phyloP scores from a whole-genome alignment of 192 early-diverging fungal species.

The Kickxella alabastrina region DNA sequence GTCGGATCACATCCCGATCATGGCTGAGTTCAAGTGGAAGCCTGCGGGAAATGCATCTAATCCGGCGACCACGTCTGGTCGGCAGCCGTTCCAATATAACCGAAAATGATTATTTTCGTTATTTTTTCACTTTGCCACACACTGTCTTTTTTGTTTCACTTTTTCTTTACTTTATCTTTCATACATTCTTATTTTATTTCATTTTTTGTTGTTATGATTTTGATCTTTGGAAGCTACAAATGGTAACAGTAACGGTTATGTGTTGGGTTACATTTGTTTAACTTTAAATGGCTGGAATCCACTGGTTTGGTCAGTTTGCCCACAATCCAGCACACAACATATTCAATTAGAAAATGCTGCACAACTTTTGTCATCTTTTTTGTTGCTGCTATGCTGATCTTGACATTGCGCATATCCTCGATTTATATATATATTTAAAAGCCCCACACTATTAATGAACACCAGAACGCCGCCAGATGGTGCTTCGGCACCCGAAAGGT shows the following conservation, averaged over 20 bases:
- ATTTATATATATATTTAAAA: not conserved
- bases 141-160: slow-evolving; percentile 7
- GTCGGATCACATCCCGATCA: slow-evolving; percentile 73
- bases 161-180: slow-evolving; percentile 13
- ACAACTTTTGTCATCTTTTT: not conserved
- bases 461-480: not conserved
- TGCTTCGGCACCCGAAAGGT: not conserved
- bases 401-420: slow-evolving; percentile 1
- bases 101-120: slow-evolving; percentile 3
- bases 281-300: too few species aligned
- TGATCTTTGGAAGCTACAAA: slow-evolving; percentile 8
- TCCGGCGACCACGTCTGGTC: slow-evolving; percentile 6
- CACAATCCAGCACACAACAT: too few species aligned
- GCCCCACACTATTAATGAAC: not conserved
- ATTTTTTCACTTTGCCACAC: slow-evolving; percentile 11
- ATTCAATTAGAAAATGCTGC: too few species aligned
- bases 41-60: slow-evolving; percentile 17
- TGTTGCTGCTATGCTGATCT: not conserved
- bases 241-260: too few species aligned
- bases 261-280: too few species aligned
- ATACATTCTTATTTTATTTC: slow-evolving; percentile 16
- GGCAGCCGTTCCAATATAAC: slow-evolving; percentile 42
- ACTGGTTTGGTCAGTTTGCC: too few species aligned
- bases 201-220: slow-evolving; percentile 11
- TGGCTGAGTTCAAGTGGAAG: slow-evolving; percentile 70